Base-by-base conservation (phyloP, 2,329 filamentous ascomycete species). In the Fusarium burgessii region DNA sequence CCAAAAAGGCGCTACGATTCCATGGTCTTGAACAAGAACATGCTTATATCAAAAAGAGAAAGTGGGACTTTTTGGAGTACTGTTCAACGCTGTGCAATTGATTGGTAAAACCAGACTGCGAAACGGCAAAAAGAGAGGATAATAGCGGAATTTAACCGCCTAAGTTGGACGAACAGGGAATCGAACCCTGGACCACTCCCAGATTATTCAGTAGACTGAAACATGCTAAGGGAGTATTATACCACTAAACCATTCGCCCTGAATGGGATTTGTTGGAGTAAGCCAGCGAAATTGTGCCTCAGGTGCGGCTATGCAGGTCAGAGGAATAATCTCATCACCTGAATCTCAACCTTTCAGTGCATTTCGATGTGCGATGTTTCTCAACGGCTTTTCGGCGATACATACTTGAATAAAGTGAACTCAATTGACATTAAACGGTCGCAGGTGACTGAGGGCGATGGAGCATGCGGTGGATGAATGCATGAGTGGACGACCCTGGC, bases 1-100 rank as follows among this genome's bases (percentile, higher is more conserved):
- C 32, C 68, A 78, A 36, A 80, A 75, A 35, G 78, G 79, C 1
- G 51, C 49, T 0, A 80, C 80, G 2, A 52, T 83, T 9, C 35
- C 59, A 1, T 81, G 79, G 78, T 50, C 55, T 7, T 64, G 17
- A 23, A 32, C 4, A 29, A 13, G 15, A 5, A 11, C 6, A 7
- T 6, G 13, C n/a, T 7, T 7, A 3, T 7, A 27, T 1, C 3
- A 40, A 29, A 54, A 64, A 42, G 36, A 32, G 11, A 23, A 33
- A 2, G 2, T 2, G 3, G 3, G 3, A 17, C 14, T 7, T 6
- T 2, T 2, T 11, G 2, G 3, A 5, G n/a, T 14, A 17, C 13
- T 13, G 14, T 10, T 25, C 13, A 10, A 18, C 7, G n/a, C 15
- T 23, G n/a, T 13, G 15, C 5, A 35, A 20, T 25, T 6, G 1